Evolutionary conservation across 2,329 filamentous ascomycete genomes (phyloP), one percentile per base, ranked within the genome.

Genomic region (Penicillium hordei): DNA sequence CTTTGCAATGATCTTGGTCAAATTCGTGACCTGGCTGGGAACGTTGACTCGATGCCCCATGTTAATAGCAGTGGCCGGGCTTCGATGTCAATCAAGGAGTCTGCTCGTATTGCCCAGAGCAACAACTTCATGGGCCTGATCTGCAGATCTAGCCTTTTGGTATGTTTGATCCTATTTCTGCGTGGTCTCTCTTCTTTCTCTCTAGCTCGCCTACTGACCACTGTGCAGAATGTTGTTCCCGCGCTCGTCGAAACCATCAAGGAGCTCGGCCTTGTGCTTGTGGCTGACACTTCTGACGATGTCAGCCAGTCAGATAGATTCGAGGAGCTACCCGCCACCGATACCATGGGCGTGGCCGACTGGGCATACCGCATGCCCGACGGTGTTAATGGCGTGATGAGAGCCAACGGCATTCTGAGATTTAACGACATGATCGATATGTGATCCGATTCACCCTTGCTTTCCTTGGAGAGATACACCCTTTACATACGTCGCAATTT

Each of bases 81-180:
- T 48, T 89, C 88, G 15, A 89, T 89, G 63, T 96, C 91, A 6
- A 91, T 97, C 65, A 99, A 97, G 78, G 93, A 99, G 73, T 91
- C 91, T 5, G 94, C 97, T 15, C 85, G 93, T 62, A 91, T 96
- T 70, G 93, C 93, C 23, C 90, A 95, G 75, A 90, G 88, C 72
- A 99, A 99, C 73, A 99, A 99, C 73, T 91, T 99, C 65, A 99
- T 99, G 94, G 94, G 94, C 3, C 75, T 99, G 69, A 90, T 97
- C 59, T 97, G 93, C 77, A 92, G 88, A 66, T 93, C 91, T 33
- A 85, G 89, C 65, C 81, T 99, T 62, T 76, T 99, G 79, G 91
- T 95, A 82, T 70, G 88, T 82, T 27, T 19, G 23, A 8, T 44
- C n/a, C 29, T 36, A 40, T 50, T n/a, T 39, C 12, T 2, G 9